Evolutionary conservation across 805 yeast genomes (phyloP), one percentile per base, ranked within the genome.

Genomic region (Naumovozyma baii): DNA sequence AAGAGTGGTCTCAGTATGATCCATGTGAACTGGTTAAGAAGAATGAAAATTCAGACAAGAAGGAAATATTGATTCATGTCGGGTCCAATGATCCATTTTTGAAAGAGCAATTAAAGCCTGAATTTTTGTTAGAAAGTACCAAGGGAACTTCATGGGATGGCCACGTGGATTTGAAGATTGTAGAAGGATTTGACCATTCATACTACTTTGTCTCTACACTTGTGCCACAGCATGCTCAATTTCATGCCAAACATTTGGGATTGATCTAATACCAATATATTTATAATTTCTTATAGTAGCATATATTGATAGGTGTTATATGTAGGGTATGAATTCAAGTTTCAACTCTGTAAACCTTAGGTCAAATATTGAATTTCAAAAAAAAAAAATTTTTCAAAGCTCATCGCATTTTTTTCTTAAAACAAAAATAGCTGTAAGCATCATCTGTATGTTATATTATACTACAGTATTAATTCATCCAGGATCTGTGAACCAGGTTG

Each of bases 171-270:
- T 60, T 83, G 36, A 64, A 75, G 20, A 52, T 76, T 28, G 94
- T 74, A 15, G 87, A 83, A 1, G 95, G 88, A 3, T 90, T 78
- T 55, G 96, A 92, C 55, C 98, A 90, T 58, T 80, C 88, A 36
- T 90, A 88, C 67, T 92, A 74, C 62, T 90, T 87, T 59, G 72
- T 90, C 41, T 72, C 88, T 38, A 63, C 84, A 0, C 88, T 87
- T 61, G 81, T 81, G 10, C 80, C 74, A 40, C 83, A 78, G 28
- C 97, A 92, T 60, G 84, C 95, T 29, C 76, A 73, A 44, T 90
- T 80, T 60, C 96, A 92, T 54, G 94, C 94, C 8, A 79, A 81
- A 59, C 69, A 74, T 42, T 46, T 67, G 38, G 71, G 70, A 15
- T 49, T 67, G 32, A 46, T 51, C 9, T 50, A 48, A 40, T 25